Percentiles rank a stretch among this genome's conserved stretches.
phyloP scores from a whole-genome alignment of 495 filamentous ascomycete genomes.

The Penicillium canescens region DNA sequence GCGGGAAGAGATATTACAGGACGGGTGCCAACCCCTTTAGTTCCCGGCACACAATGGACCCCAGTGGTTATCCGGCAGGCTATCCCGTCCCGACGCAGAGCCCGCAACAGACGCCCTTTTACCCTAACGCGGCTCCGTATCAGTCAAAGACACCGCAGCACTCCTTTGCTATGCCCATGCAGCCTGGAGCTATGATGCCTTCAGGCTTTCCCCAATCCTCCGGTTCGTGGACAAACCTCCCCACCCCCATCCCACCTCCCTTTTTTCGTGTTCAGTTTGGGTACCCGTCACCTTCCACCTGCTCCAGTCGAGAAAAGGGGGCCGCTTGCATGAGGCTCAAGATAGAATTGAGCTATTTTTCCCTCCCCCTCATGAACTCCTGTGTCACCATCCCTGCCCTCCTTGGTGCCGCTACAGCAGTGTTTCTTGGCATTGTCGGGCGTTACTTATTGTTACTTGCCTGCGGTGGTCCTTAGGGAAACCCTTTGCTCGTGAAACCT shows the following conservation, averaged over 20 bases:
- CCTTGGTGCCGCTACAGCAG: conserved; percentile 1
- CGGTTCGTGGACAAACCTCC: conserved; percentile 29
- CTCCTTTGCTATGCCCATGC: conserved; percentile 43
- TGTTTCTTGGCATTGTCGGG: conserved; percentile 2
- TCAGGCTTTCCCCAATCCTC: conserved; percentile 40
- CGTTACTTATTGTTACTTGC: not conserved
- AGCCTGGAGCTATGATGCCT: conserved; percentile 48
- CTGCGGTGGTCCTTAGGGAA: not conserved
- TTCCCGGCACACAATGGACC: conserved; percentile 40
- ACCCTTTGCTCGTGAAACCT: not conserved
- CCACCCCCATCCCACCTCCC: conserved; percentile 10
- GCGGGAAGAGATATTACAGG: conserved; percentile 14
- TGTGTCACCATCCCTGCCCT: not conserved
- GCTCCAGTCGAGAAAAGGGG: not conserved
- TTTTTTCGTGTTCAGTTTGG: conserved; percentile 10
- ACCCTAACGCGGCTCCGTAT: conserved; percentile 41
- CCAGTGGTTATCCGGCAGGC: conserved; percentile 43
- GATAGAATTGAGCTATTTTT: conserved; percentile 1
- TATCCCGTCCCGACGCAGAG: conserved; percentile 43
- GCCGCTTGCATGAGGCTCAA: conserved; percentile 7
- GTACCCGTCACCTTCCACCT: conserved; percentile 6
- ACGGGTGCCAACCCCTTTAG: conserved; percentile 13
- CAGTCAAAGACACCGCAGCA: conserved; percentile 36
- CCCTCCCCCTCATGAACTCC: not conserved
- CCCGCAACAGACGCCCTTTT: conserved; percentile 41